Evolutionary conservation across 1,284 basidiomycete species (phyloP), one percentile per base, ranked within the genome.

Genomic region (Malassezia vespertilionis): DNA sequence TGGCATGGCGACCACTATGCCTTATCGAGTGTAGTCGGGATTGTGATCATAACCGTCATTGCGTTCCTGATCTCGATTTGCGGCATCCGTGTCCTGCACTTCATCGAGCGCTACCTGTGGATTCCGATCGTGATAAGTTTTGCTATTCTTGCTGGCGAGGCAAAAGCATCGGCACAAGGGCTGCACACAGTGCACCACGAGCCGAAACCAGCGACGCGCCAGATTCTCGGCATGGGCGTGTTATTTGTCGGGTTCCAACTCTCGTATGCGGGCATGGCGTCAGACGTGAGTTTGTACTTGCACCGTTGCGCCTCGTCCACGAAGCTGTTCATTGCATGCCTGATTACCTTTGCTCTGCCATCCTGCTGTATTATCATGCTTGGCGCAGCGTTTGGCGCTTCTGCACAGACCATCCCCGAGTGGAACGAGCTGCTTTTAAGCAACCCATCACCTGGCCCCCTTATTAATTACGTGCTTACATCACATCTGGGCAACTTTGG

Each of bases 51-150:
- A 21, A 77, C 80, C 0, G 57, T 84, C 23, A 76, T 91, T 35
- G 82, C 84, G 3, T 76, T 95, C 20, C 65, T 85, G 11, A 73
- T 88, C 17, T 84, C 83, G 9, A 88, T 89, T 67, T 83, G 80
- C 63, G 86, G 86, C 0, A 81, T 81, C 65, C 78, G 75, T 38
- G 77, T 86, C 9, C 75, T 89, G n/a, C 79, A 80, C 58, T 59
- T 74, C 45, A 81, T 79, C 60, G 80, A 82, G 54, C 75, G 78
- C 11, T 80, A 78, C 52, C 76, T 82, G 4, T 88, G 84, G 82
- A 74, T 84, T 18, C 86, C 86, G 0, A 79, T 88, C 24, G 66
- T 88, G 22, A 74, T 90, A 60, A 75, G 80, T 58, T 79, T 79
- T 74, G 71, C 76, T 52, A 76, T 79, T 57, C 67, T 75, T 42